These are phyloP conservation scores for Paecilomyces niveus DNA, from an alignment of 2,329 filamentous ascomycete genomes.

Conservation along the genomic window DNA sequence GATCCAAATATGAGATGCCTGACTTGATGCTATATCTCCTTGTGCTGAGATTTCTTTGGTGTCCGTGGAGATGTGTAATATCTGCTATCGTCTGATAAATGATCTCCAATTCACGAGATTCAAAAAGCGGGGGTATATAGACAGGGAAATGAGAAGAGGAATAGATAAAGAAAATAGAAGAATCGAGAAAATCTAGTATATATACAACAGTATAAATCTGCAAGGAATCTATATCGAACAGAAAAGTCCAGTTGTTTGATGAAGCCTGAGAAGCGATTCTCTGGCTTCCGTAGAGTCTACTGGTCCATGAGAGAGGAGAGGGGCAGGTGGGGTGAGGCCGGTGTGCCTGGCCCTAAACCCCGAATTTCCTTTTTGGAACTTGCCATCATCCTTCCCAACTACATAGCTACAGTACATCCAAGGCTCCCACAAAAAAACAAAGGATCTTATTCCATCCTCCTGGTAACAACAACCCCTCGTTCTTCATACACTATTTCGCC, in stretches of 20 bases:
- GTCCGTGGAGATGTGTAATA: background rate
- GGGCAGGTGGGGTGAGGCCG: background rate
- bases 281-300: background rate
- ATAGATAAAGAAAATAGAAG: background rate
- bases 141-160: background rate
- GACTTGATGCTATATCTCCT: no score
- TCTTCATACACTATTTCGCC: background rate
- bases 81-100: background rate
- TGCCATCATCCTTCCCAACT: no score
- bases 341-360: background rate
- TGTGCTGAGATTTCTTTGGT: background rate
- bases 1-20: background rate
- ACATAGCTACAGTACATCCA: background rate
- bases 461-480: background rate
- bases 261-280: background rate
- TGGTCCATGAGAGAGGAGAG: background rate
- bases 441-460: background rate
- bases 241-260: background rate
- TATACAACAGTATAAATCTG: background rate
- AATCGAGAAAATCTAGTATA: background rate
- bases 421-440: background rate
- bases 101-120: background rate
- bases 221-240: background rate
- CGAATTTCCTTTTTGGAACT: no score
- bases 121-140: background rate